A percentile compares a stretch with the other conserved stretches of the same genome.
phyloP scores from a whole-genome alignment of 2,329 filamentous ascomycete genomes.

The Pyrenochaeta sp. region DNA sequence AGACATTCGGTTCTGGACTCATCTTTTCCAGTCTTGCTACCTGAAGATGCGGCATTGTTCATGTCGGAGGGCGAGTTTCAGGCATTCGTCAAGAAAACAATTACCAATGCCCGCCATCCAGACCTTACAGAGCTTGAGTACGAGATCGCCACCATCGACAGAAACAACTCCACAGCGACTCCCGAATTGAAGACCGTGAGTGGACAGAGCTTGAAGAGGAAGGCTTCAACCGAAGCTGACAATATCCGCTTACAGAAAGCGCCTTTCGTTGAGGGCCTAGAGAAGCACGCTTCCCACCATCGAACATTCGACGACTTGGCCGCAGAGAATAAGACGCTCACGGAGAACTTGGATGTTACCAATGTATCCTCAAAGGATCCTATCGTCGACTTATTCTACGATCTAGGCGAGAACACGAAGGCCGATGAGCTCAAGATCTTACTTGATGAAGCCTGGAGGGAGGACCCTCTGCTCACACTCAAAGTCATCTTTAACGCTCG shows the following conservation, averaged over 20 bases:
- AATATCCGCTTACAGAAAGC: slow-evolving; percentile 23
- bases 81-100: slow-evolving; percentile 14
- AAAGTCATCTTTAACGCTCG: slow-evolving; percentile 69
- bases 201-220: slow-evolving; percentile 17
- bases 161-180: background rate
- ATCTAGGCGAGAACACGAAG: slow-evolving; percentile 56
- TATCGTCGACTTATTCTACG: slow-evolving; percentile 64
- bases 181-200: slow-evolving; percentile 7
- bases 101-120: background rate
- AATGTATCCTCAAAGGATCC: slow-evolving; percentile 56
- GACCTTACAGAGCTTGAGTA: slow-evolving; percentile 6
- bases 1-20: slow-evolving; percentile 31
- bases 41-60: slow-evolving; percentile 24
- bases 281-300: slow-evolving; percentile 23
- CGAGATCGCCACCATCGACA: slow-evolving; percentile 6
- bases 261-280: slow-evolving; percentile 29
- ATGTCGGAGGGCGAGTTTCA: slow-evolving; percentile 32
- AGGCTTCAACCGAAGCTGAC: slow-evolving; percentile 15
- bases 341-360: slow-evolving; percentile 62
- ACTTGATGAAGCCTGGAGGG: slow-evolving; percentile 60
- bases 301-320: slow-evolving; percentile 19
- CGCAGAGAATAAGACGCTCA: slow-evolving; percentile 58
- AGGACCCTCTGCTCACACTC: slow-evolving; percentile 60
- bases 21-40: slow-evolving; percentile 34
- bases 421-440: slow-evolving; percentile 51